Evolutionary conservation across 1,284 basidiomycete genomes (phyloP), one percentile per base, ranked within the genome.

Genomic region (Sporisorium graminicola): DNA sequence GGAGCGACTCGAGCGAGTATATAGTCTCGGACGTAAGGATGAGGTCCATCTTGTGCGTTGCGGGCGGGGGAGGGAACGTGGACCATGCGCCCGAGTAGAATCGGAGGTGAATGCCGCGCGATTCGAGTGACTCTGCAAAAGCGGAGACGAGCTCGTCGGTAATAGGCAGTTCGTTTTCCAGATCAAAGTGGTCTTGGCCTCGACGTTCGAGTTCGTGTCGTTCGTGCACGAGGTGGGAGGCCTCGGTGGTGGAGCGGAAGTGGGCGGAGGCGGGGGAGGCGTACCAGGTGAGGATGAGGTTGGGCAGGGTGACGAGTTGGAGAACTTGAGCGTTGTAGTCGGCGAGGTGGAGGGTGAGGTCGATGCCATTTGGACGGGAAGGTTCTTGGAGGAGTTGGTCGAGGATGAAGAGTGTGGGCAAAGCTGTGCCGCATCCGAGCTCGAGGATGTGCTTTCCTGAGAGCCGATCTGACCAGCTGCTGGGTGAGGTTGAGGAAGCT

Each of bases 1-100:
- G 87, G 0, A 97, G 88, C 65, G 90, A 92, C 0, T 91, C 89
- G 27, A 89, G 87, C 12, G 91, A 88, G 83, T 99, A 98, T 31
- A 98, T 94, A 24, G 96, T 98, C 87, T 99, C 96, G 22, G 93
- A 93, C 0, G 94, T 94, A 51, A 98, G 86, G 1, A 96, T 87
- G 52, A 96, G 73, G 78, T 94, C 90, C 52, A 77, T 65, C 57
- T 51, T 51, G 31, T 6, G 31, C 2, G 33, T 16, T 22, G 74
- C 33, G 9, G 47, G 47, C 0, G 63, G 70, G 9, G 47, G 47
- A 0, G 63, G 70, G 37, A 81, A 79, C 27, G 59, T 58, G 18
- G 63, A 55, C 96, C 96, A 99, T 16, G 91, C 90, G 0, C 95
- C 95, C 20, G 91, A 89, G 81, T 92, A 93, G 87, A 98, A 93